Conservation (phyloP, 2,329 filamentous ascomycete genomes). For the Beauveria sp. region DNA sequence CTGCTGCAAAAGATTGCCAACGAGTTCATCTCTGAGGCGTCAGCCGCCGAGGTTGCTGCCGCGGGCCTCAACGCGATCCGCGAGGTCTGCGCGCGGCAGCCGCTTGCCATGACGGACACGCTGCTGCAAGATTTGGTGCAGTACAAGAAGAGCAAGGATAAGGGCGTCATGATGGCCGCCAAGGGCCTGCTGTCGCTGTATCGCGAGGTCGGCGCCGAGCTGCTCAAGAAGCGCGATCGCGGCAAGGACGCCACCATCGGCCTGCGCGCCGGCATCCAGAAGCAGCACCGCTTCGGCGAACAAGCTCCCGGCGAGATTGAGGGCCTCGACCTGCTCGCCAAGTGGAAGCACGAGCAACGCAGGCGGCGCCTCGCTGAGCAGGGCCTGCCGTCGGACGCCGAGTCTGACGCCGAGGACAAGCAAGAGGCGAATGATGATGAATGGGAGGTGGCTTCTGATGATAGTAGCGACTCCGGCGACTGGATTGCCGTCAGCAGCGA, state of each 20-base stretch:
- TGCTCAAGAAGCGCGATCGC: slow-evolving; percentile 82
- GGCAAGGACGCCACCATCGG: slow-evolving; percentile 87
- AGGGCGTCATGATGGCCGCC: slow-evolving; percentile 97
- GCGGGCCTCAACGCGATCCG: slow-evolving; percentile 92
- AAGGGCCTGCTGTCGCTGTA: slow-evolving; percentile 87
- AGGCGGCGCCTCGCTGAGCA: slow-evolving; percentile 63
- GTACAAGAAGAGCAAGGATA: slow-evolving; percentile 96
- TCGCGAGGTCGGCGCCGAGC: slow-evolving; percentile 80
- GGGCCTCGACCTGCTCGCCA: slow-evolving; percentile 80
- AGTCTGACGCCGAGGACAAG: slow-evolving; percentile 51
- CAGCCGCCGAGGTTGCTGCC: slow-evolving; percentile 81
- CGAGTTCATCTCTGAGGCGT: slow-evolving; percentile 93
- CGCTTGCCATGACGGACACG: slow-evolving; percentile 92
- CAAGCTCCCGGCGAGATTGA: slow-evolving; percentile 76
- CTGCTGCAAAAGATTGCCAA: slow-evolving; percentile 93
- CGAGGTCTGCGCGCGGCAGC: slow-evolving; percentile 87
- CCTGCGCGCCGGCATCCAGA: slow-evolving; percentile 65
- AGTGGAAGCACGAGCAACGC: slow-evolving; percentile 89
- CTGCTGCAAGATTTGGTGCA: slow-evolving; percentile 92
- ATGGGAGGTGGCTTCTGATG: slow-evolving; percentile 55
- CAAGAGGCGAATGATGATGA: slow-evolving; percentile 52
- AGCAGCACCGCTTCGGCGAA: slow-evolving; percentile 75
- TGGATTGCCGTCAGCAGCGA: slow-evolving; percentile 89
- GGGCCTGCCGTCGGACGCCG: slow-evolving; percentile 56
- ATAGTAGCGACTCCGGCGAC: slow-evolving; percentile 66